Percentiles rank a stretch among this genome's conserved stretches.
Conservation (phyloP, 768 basidiomycete species). For the Naematelia aurantialba region DNA sequence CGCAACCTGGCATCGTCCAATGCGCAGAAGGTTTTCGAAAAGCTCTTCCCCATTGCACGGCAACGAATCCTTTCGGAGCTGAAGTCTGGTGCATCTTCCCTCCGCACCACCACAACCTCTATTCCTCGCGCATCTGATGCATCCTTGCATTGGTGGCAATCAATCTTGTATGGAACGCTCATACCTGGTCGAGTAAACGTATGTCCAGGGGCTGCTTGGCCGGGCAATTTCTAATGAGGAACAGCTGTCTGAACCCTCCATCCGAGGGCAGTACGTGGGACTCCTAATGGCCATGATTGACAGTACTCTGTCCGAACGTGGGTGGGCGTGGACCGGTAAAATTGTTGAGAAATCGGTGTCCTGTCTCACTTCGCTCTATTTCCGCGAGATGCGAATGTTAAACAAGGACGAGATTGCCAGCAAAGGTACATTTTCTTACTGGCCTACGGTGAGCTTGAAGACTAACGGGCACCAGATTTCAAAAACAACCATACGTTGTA, state of each 20-base stretch:
- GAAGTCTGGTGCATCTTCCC: slow-evolving; percentile 65
- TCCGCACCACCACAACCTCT: slow-evolving; percentile 60
- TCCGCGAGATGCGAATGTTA: slow-evolving; percentile 73
- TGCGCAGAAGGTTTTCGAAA: slow-evolving; percentile 69
- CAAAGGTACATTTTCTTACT: slow-evolving; percentile 56
- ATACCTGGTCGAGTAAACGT: slow-evolving; percentile 30
- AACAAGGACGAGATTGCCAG: slow-evolving; percentile 73
- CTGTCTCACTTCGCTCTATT: slow-evolving; percentile 75
- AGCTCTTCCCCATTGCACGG: slow-evolving; percentile 74
- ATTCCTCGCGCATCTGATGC: slow-evolving; percentile 64
- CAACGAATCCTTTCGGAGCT: slow-evolving; percentile 77
- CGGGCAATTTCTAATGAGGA: background rate
- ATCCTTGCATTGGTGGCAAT: slow-evolving; percentile 71
- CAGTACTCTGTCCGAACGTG: slow-evolving; percentile 72
- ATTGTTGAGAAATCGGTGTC: slow-evolving; percentile 67
- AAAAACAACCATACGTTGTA: slow-evolving; percentile 63
- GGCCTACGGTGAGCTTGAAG: too few relatives aligned
- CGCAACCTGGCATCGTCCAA: slow-evolving; percentile 75
- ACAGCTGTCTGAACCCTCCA: slow-evolving; percentile 25
- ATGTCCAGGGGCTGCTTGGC: slow-evolving; percentile 7
- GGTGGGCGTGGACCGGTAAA: slow-evolving; percentile 76
- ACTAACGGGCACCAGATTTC: too few relatives aligned
- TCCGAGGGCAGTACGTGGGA: slow-evolving; percentile 25
- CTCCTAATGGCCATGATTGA: slow-evolving; percentile 64
- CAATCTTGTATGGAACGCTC: slow-evolving; percentile 34